phyloP scores from a whole-genome alignment of 2,329 filamentous ascomycete genomes.

The Xylariaceae sp. region DNA sequence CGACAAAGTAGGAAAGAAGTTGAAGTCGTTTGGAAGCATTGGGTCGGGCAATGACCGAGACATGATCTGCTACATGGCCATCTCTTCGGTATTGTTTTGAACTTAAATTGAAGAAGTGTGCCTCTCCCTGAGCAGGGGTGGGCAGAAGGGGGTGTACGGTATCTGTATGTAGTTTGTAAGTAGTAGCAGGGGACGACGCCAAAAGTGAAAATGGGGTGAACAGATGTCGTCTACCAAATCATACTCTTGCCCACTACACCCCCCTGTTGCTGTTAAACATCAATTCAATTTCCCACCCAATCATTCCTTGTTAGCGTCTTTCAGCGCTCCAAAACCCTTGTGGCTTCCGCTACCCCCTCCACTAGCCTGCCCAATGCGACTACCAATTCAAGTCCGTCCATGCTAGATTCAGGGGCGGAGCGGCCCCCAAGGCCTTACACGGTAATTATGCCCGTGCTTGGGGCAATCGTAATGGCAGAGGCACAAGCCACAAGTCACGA shows the following conservation, averaged over 20 bases:
- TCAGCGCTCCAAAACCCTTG: constrained; percentile 1
- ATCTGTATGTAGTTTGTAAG: too few species aligned
- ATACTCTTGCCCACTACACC: not conserved
- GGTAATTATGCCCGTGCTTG: not conserved
- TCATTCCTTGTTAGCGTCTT: constrained; percentile 8
- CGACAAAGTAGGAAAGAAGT: constrained; percentile 9
- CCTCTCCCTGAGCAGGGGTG: constrained; percentile 21
- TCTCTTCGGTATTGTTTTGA: constrained; percentile 28
- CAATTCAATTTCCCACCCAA: constrained; percentile 16
- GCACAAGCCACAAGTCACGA: too few species aligned
- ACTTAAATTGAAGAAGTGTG: constrained; percentile 22
- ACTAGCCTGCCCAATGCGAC: constrained; percentile 3
- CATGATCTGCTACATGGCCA: constrained; percentile 42
- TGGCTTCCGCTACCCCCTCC: constrained; percentile 4
- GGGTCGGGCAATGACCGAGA: constrained; percentile 34
- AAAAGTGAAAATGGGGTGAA: constrained; percentile 15
- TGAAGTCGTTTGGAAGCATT: constrained; percentile 8
- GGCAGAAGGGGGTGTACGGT: not conserved
- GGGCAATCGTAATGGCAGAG: too few species aligned
- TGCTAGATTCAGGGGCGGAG: not conserved
- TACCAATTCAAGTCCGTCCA: constrained; percentile 12
- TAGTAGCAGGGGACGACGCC: constrained; percentile 21
- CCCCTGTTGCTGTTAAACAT: constrained; percentile 3
- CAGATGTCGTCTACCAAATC: constrained; percentile 23
- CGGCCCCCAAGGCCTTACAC: not conserved